Conservation (phyloP, 257 asterid genomes). For the Echium plantagineum region DNA sequence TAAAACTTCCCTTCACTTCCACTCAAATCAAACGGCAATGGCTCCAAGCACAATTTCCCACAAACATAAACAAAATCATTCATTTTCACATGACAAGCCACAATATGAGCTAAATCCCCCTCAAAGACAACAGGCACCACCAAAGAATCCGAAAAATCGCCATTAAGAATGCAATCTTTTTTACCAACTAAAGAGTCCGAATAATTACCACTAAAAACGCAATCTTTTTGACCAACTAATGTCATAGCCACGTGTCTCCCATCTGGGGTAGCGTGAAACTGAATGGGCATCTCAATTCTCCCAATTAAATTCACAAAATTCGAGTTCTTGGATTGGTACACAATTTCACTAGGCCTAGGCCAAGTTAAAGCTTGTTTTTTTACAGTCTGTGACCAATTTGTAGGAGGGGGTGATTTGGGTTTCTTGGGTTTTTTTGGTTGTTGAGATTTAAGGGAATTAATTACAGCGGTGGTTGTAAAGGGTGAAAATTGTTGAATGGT, state of each 20-base stretch:
- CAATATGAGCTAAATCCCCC: slow-evolving; percentile 67
- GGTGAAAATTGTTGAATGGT: slow-evolving; percentile 21
- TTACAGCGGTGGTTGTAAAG: slow-evolving; percentile 21
- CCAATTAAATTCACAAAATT: slow-evolving; percentile 72
- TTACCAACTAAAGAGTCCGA: slow-evolving; percentile 17
- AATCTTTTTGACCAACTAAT: slow-evolving; percentile 33
- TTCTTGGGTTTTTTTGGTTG: slow-evolving; percentile 11
- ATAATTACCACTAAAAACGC: background rate
- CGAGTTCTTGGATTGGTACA: slow-evolving; percentile 49
- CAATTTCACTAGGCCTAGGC: slow-evolving; percentile 63
- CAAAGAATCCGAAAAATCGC: slow-evolving; percentile 4
- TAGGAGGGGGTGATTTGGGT: slow-evolving; percentile 12
- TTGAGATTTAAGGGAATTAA: slow-evolving; percentile 8
- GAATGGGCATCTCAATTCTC: slow-evolving; percentile 39
- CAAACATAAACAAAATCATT: slow-evolving; percentile 49
- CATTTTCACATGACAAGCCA: slow-evolving; percentile 53
- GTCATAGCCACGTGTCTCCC: slow-evolving; percentile 49
- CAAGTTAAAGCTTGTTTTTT: slow-evolving; percentile 29
- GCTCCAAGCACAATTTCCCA: slow-evolving; percentile 54
- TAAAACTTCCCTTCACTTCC: slow-evolving; percentile 39
- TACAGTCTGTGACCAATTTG: slow-evolving; percentile 16
- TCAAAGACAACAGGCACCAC: slow-evolving; percentile 62
- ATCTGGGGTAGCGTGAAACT: slow-evolving; percentile 32
- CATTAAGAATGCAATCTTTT: slow-evolving; percentile 8
- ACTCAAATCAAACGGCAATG: slow-evolving; percentile 21